A percentile compares a stretch with the other conserved stretches of the same genome.
Conservation (phyloP, 176 grass and related monocot species). For the Phoenix dactylifera region DNA sequence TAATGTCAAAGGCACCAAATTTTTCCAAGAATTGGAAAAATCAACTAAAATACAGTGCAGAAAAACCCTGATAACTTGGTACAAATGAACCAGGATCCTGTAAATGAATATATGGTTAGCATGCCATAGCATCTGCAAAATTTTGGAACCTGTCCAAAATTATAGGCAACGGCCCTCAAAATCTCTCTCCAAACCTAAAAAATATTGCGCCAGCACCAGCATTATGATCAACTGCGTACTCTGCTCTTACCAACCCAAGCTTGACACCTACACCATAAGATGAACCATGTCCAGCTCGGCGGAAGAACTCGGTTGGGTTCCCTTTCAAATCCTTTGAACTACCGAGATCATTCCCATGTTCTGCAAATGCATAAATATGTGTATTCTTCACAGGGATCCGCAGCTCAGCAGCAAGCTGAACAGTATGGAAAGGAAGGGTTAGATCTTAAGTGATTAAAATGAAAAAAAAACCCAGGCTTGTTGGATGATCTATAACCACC, state of each 20-base stretch:
- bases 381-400: slow-evolving; percentile 73
- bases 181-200: slow-evolving; percentile 91
- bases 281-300: slow-evolving; percentile 67
- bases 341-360: slow-evolving; percentile 87
- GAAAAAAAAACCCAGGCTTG: too few relatives aligned
- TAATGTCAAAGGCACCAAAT: too few relatives aligned
- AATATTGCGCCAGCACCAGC: slow-evolving; percentile 71
- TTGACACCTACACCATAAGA: slow-evolving; percentile 85
- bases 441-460: background rate
- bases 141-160: too few relatives aligned
- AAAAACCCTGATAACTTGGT: too few relatives aligned
- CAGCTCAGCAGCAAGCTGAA: slow-evolving; percentile 65
- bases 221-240: slow-evolving; percentile 91
- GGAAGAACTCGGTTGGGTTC: slow-evolving; percentile 91
- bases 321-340: slow-evolving; percentile 95
- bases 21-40: too few relatives aligned
- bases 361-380: slow-evolving; percentile 67
- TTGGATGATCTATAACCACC: too few relatives aligned
- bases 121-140: too few relatives aligned
- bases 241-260: slow-evolving; percentile 86
- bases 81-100: too few relatives aligned
- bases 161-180: slow-evolving; percentile 24
- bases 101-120: too few relatives aligned
- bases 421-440: background rate
- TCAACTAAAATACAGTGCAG: too few relatives aligned